These are phyloP conservation scores for Phytophthora brassicae DNA, from an alignment of 352 stramenopile species.

Conservation along the genomic window DNA sequence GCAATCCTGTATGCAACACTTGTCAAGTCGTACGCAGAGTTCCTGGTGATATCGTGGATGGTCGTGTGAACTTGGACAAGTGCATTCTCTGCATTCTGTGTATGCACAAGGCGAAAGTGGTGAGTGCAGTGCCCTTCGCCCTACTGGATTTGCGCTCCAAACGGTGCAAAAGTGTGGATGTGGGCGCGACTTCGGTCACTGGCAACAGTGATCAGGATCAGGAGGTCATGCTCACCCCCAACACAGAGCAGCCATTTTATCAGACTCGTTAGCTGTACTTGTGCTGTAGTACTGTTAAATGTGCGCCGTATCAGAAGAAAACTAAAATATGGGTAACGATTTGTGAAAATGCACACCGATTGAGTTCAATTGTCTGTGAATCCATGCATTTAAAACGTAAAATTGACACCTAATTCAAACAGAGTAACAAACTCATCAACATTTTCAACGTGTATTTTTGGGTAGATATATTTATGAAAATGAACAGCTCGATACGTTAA, in stretches of 20 bases:
- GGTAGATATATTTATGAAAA: constrained; percentile 19
- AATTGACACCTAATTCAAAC: background rate
- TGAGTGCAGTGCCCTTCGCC: constrained; percentile 29
- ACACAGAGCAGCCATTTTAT: constrained; percentile 16
- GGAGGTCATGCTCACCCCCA: background rate
- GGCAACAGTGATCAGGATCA: constrained; percentile 23
- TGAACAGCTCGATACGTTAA: constrained; percentile 27
- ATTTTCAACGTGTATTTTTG: background rate
- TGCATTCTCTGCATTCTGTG: constrained; percentile 40
- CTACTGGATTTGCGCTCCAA: constrained; percentile 26
- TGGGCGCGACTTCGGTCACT: constrained; percentile 18
- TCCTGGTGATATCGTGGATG: constrained; percentile 27
- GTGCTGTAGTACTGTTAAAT: background rate
- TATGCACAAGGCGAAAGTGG: constrained; percentile 33
- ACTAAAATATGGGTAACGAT: background rate
- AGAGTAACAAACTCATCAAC: background rate
- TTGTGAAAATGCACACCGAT: background rate
- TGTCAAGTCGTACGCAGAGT: constrained; percentile 39
- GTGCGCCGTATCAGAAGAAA: background rate
- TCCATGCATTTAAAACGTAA: background rate
- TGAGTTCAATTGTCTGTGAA: background rate
- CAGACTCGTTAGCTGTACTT: constrained; percentile 6
- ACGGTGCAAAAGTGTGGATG: constrained; percentile 23
- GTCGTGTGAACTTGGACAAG: constrained; percentile 26
- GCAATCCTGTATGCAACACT: constrained; percentile 30